Evolutionary conservation across 2,329 filamentous ascomycete genomes (phyloP), one percentile per base, ranked within the genome.

Genomic region (Coniochaeta ligniaria): DNA sequence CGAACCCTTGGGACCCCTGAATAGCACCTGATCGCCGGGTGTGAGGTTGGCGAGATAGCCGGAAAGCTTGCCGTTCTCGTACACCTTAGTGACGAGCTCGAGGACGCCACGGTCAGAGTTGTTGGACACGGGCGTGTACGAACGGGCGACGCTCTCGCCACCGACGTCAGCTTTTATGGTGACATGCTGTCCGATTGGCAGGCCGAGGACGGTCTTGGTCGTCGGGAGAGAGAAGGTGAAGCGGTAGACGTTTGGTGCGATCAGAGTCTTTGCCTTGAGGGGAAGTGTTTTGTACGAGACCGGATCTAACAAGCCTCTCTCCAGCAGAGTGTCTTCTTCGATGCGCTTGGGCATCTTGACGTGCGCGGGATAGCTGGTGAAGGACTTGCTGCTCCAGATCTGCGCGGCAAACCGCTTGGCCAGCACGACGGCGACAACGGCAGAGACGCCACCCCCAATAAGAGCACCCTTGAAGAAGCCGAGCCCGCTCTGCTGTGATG

Each of bases 11-110:
- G 83, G 82, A 0, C 83, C 83, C 16, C 82, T 41, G 76, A 66
- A 85, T 78, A 41, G 38, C 4, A 41, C 3, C 76, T 70, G 3
- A 84, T 77, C 63, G 75, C 38, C 38, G 17, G 38, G 38, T 16
- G 16, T n/a, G 38, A 85, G 73, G 47, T 73, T 69, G 1, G 72
- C 73, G 2, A 85, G 75, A 66, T 84, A 81, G 16, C 72, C 70
- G 1, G 81, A 83, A n/a, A 83, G 70, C 38, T 74, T 69, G 31
- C 83, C 82, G 54, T 87, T 82, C 63, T 90, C 88, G 80, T 99
- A 99, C 71, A 86, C 86, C 83, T 99, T 99, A 71, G 99, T 84
- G 58, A 99, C 75, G 63, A 99, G 86, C 69, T 98, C 94, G 65
- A 99, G 68, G 2, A 70, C 65, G 33, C 83, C 83, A 0, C 70